Evolutionary conservation across 352 stramenopile genomes (phyloP).

Genomic region (Poterioochromonas sp.): DNA sequence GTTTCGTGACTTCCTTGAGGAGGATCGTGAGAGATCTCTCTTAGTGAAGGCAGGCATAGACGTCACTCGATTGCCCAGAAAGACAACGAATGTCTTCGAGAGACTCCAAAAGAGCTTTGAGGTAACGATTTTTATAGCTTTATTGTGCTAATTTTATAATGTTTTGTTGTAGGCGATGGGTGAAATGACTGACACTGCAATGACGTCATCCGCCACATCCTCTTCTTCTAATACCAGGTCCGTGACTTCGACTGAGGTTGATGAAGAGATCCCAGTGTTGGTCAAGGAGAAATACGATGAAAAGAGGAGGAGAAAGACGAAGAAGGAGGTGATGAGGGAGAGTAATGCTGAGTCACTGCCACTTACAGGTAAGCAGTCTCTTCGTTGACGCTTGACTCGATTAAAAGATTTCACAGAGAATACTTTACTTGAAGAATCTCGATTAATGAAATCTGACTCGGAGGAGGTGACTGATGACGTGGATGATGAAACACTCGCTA

Average conservation of each 20-base stretch:
- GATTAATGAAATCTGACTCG: too few relatives aligned
- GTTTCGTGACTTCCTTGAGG: slow-evolving; percentile 9
- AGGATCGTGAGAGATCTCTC: neutral
- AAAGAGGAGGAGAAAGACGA: neutral
- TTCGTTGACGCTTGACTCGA: too few relatives aligned
- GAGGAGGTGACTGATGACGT: too few relatives aligned
- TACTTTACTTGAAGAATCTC: too few relatives aligned
- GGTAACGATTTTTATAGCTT: neutral
- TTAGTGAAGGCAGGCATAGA: neutral
- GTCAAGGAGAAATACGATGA: neutral
- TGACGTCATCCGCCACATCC: too few relatives aligned
- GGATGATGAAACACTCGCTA: too few relatives aligned
- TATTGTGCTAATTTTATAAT: neutral
- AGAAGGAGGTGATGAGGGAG: neutral
- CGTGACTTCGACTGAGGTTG: neutral
- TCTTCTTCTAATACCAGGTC: too few relatives aligned
- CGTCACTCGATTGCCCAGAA: neutral
- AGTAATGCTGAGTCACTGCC: too few relatives aligned
- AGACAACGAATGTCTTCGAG: slow-evolving; percentile 21
- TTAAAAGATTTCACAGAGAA: too few relatives aligned
- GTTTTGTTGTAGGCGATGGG: neutral
- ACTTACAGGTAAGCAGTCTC: too few relatives aligned
- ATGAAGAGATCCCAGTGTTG: neutral
- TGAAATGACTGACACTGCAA: neutral
- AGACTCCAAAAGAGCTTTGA: neutral